Percentiles rank a stretch among this genome's conserved stretches.
phyloP scores from a whole-genome alignment of 2,329 filamentous ascomycete species.

The Aspergillus persii region DNA sequence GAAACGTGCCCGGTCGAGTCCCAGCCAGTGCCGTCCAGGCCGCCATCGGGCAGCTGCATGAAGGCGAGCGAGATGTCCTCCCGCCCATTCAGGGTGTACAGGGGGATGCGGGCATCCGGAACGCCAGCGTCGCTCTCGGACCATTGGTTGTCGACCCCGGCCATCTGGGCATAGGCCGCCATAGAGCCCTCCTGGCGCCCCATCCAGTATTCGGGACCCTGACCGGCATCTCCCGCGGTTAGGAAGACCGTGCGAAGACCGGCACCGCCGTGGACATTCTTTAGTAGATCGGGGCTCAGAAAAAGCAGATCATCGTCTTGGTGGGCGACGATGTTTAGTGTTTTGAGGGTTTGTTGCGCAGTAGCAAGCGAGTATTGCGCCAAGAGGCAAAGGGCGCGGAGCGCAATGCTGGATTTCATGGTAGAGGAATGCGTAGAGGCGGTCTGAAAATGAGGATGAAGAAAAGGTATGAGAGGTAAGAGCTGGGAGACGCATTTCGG shows the following conservation, averaged over 20 bases:
- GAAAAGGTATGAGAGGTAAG: not conserved
- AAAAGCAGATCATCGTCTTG: conserved; percentile 22
- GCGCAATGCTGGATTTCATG: not conserved
- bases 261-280: conserved; percentile 10
- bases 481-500: not conserved
- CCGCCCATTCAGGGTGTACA: conserved; percentile 10
- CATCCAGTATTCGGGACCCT: conserved; percentile 12
- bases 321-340: conserved; percentile 21
- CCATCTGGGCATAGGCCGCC: conserved; percentile 16
- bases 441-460: not conserved
- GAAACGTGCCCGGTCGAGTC: conserved; percentile 4
- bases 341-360: conserved; percentile 2
- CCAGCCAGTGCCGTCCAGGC: conserved; percentile 12
- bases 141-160: conserved; percentile 11
- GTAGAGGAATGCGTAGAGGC: not conserved
- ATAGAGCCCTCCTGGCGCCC: conserved; percentile 11
- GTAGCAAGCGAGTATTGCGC: not conserved
- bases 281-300: conserved; percentile 14
- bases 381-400: not conserved
- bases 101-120: conserved; percentile 3
- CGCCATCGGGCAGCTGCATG: conserved; percentile 16
- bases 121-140: conserved; percentile 10
- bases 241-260: conserved; percentile 17
- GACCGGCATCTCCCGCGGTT: conserved; percentile 19
- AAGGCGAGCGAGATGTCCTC: conserved; percentile 13